Evolutionary conservation across 2,329 filamentous ascomycete genomes (phyloP).

Genomic region (Neonectria faginata): DNA sequence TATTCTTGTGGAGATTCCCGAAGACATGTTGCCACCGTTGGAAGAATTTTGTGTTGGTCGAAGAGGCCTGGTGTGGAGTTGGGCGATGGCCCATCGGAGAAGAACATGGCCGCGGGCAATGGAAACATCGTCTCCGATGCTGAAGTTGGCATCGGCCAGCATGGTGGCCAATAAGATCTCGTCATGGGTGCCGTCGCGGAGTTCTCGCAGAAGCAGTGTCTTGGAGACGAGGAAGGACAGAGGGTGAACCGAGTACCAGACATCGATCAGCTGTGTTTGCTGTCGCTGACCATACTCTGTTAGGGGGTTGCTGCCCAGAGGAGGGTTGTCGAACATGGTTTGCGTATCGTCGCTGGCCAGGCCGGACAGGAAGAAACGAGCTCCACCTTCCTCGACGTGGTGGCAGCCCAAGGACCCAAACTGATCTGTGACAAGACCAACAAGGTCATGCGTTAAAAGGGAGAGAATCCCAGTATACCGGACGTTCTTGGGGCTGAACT

Average conservation of each 20-base stretch:
- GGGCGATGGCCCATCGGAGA: conserved; percentile 50
- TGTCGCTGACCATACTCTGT: conserved; percentile 48
- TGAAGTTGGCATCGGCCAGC: conserved; percentile 54
- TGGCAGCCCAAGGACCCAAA: conserved; percentile 48
- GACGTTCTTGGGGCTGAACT: conserved; percentile 36
- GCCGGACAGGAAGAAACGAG: conserved; percentile 45
- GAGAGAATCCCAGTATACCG: conserved; percentile 46
- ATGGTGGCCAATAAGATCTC: conserved; percentile 54
- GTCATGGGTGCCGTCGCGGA: conserved; percentile 54
- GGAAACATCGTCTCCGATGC: conserved; percentile 46
- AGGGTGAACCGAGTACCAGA: conserved; percentile 56
- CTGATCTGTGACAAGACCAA: conserved; percentile 46
- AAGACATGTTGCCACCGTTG: conserved; percentile 39
- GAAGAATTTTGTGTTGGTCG: conserved; percentile 32
- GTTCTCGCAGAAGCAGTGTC: conserved; percentile 53
- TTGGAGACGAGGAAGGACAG: conserved; percentile 56
- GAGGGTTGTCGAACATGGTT: conserved; percentile 48
- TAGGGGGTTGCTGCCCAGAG: conserved; percentile 43
- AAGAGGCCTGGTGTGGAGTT: conserved; percentile 47
- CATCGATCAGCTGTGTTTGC: conserved; percentile 53
- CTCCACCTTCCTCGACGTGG: conserved; percentile 44
- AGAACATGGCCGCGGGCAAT: conserved; percentile 48
- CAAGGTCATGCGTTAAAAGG: conserved; percentile 48
- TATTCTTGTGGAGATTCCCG: conserved; percentile 49
- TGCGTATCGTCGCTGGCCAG: conserved; percentile 45